Evolutionary conservation across 2,329 filamentous ascomycete species (phyloP).

Genomic region (Ophiostoma fasciatum): DNA sequence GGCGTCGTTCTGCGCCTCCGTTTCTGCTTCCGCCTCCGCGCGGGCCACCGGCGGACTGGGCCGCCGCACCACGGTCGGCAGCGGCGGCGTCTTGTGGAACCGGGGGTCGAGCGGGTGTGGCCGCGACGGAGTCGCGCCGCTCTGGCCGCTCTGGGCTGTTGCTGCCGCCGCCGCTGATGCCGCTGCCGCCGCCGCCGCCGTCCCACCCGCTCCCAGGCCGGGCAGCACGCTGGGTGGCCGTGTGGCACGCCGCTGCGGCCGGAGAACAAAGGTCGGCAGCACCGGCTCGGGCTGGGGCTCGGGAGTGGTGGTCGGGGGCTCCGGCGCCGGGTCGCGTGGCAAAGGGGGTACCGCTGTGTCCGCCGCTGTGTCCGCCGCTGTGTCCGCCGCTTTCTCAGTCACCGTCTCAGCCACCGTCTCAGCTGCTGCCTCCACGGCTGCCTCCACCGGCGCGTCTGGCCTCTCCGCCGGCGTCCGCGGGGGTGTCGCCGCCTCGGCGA

Average conservation of each 20-base stretch:
- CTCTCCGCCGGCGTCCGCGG: too few relatives aligned
- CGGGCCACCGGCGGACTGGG: neutral
- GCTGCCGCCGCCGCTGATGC: neutral
- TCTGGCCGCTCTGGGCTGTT: neutral
- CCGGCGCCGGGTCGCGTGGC: neutral
- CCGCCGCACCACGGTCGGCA: too few relatives aligned
- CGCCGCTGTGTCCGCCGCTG: too few relatives aligned
- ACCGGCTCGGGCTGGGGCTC: neutral
- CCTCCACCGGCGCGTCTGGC: too few relatives aligned
- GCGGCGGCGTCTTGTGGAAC: slow-evolving; percentile 3
- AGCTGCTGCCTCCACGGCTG: too few relatives aligned
- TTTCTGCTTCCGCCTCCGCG: too few relatives aligned
- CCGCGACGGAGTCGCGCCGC: neutral
- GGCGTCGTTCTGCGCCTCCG: too few relatives aligned
- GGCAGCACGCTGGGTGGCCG: slow-evolving; percentile 2
- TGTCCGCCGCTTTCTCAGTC: too few relatives aligned
- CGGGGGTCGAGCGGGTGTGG: slow-evolving; percentile 13
- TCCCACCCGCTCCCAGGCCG: neutral
- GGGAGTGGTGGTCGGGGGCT: too few relatives aligned
- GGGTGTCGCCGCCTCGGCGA: too few relatives aligned
- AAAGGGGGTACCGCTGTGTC: neutral
- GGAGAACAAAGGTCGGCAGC: slow-evolving; percentile 9
- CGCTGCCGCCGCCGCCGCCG: neutral
- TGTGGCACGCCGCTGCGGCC: slow-evolving; percentile 3
- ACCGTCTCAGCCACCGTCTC: too few relatives aligned